Conservation (phyloP, 2,329 filamentous ascomycete genomes). For the Ophiostoma quercus region DNA sequence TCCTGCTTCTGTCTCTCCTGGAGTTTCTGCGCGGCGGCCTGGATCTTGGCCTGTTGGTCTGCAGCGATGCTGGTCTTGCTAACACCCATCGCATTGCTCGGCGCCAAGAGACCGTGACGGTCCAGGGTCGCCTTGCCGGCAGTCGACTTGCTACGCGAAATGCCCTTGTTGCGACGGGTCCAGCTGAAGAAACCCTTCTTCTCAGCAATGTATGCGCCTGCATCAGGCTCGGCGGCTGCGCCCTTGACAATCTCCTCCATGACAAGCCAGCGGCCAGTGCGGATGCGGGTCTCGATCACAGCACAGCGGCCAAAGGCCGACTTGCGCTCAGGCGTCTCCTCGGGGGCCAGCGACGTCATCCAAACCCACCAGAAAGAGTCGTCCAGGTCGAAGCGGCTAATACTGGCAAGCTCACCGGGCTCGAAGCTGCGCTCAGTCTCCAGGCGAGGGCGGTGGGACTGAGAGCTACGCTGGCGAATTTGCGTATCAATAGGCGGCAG, state of each 20-base stretch:
- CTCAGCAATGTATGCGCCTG: constrained; percentile 84
- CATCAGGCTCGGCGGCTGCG: constrained; percentile 75
- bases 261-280: constrained; percentile 79
- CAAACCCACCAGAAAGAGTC: constrained; percentile 99
- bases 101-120: constrained; percentile 39
- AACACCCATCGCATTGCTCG: constrained; percentile 39
- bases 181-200: constrained; percentile 94
- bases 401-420: constrained; percentile 90
- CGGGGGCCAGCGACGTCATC: constrained; percentile 91
- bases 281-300: constrained; percentile 80
- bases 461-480: constrained; percentile 74
- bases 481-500: constrained; percentile 74
- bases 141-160: constrained; percentile 65
- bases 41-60: constrained; percentile 89
- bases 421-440: constrained; percentile 66
- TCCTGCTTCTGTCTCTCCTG: constrained; percentile 65
- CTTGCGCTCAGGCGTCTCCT: constrained; percentile 81
- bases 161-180: constrained; percentile 60
- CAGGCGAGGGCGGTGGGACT: constrained; percentile 72
- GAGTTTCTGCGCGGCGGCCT: constrained; percentile 80
- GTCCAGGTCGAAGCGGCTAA: constrained; percentile 77
- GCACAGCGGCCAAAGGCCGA: constrained; percentile 91
- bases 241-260: constrained; percentile 96
- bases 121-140: constrained; percentile 53
- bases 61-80: constrained; percentile 83